Evolutionary conservation across 2,329 filamentous ascomycete species (phyloP), one percentile per base, ranked within the genome.

Genomic region (Dactylonectria macrodidyma): DNA sequence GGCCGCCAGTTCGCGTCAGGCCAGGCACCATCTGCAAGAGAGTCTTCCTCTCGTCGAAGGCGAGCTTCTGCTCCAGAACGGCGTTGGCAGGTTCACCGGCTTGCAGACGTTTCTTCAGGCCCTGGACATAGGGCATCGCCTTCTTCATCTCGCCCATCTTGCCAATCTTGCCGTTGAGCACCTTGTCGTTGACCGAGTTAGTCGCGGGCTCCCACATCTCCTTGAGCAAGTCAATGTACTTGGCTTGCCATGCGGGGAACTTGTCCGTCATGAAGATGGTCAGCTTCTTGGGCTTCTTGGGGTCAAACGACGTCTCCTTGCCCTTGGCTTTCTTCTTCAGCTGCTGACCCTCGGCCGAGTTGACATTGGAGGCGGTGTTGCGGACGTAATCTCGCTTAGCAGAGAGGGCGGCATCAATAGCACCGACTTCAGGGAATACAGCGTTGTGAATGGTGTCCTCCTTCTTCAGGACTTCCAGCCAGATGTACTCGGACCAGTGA

Each of bases 51-150:
- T 99, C 96, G 76, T 98, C 92, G 80, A 98, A 99, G 1, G 90
- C 87, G 69, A 99, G 86, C 82, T 95, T 94, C 72, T 95, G 89
- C 78, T 95, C 91, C 77, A 98, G 91, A 10, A 98, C 94, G 2
- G 83, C 86, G 26, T 88, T 85, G 2, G 89, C 84, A 14, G 86
- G 83, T 82, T 95, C 90, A 69, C 93, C 92, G 57, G 87, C 86
- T 65, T 94, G 86, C 63, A 99, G 88, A 59, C 93, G 90, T 81
- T 89, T 93, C 91, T 98, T 98, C 67, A 98, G 85, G 7, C 81
- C 84, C 84, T 98, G 95, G 57, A 98, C 91, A 78, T 98, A 98
- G 0, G 96, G 96, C 95, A 98, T 98, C 2, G 95, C 95, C 84
- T 97, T 96, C 90, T 98, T 99, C 88, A 95, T 94, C 83, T 97